Evolutionary conservation across 257 asterid genomes (phyloP), one percentile per base, ranked within the genome.

Genomic region (Verbascum thapsus): DNA sequence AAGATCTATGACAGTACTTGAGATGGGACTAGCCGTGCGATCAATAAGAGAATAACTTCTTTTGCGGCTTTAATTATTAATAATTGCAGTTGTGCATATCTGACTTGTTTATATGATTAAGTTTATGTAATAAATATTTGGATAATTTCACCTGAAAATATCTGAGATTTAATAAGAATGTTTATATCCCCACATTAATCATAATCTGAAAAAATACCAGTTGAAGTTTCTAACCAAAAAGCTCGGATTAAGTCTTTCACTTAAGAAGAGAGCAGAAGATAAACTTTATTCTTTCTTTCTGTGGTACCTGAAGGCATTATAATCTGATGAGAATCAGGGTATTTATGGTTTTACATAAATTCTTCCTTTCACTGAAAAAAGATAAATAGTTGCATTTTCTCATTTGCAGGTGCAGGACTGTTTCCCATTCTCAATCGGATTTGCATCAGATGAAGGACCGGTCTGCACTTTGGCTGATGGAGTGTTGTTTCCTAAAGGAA

Each of bases 401-500:
- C 44, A 53, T 72, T 63, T 84, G 58, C 94, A 94, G 99, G 91
- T 94, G 68, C 91, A 87, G 76, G 99, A 94, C 76, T 76, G 85
- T 72, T 81, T 83, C 76, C 97, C 99, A 22, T 94, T 82, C 73
- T 85, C 99, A 49, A 77, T 94, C 70, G 95, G 90, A 67, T 84
- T 90, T 81, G 60, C 88, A 70, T 78, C 84, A 17, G 87, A 81
- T 45, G 83, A 77, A 58, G 90, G 75, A 53, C 82, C 81, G 8
- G 70, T 81, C 34, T 53, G 76, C 80, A 69, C 85, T 12, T 65
- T 72, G 56, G 62, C 94, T 26, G 82, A 69, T 50, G 78, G 81
- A 52, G 71, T 71, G 55, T 61, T 90, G 78, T 85, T 94, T 76
- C 88, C 81, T 16, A 85, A 70, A 78, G 87, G 95, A 63, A 75